Base-by-base conservation (phyloP, 1,139 yeast genomes). In the Kodamaea plutei region DNA sequence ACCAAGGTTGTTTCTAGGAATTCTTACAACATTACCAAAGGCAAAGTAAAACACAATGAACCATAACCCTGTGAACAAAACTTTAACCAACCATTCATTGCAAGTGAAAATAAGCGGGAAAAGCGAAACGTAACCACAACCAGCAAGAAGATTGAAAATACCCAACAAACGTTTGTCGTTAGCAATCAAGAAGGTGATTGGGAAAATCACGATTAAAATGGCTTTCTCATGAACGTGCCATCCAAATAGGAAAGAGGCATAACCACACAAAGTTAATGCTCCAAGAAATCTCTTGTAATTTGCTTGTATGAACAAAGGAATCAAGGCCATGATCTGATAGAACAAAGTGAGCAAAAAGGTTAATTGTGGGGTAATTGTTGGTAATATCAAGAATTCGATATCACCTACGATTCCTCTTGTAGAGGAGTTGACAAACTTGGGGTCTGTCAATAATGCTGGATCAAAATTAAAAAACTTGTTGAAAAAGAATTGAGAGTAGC, bases 181-280 rank as follows among this genome's bases (percentile, higher is more conserved):
- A 9, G 80, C 67, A 2, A 83, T 84, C 22, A 89, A 58, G 52
- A 91, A 83, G 4, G 93, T 72, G 52, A 87, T 77, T 1, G 99
- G 98, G 49, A 93, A 74, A n/a, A 91, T 84, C 2, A 89, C 82
- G 19, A 88, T 58, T 64, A 93, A 70, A 23, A 91, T 78, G 0
- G 98, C 98, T 69, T 91, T 91, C 57, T 89, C 98, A 59, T 91
- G 98, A 15, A 91, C 98, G 54, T 91, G 98, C 97, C 97, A 91
- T 5, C 99, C 98, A 58, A 91, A 91, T 33, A 91, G 61, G 51
- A 85, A 91, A 4, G 96, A 84, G 0, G 96, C 80, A 58, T 76
- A 87, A 2, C 94, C 98, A 60, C 97, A 91, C 31, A 89, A 67
- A 0, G 96, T 81, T 44, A 91, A 61, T 1, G 93, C 76, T 0